Base-by-base conservation (phyloP, 805 yeast genomes). In the Wickerhamiella azyma region DNA sequence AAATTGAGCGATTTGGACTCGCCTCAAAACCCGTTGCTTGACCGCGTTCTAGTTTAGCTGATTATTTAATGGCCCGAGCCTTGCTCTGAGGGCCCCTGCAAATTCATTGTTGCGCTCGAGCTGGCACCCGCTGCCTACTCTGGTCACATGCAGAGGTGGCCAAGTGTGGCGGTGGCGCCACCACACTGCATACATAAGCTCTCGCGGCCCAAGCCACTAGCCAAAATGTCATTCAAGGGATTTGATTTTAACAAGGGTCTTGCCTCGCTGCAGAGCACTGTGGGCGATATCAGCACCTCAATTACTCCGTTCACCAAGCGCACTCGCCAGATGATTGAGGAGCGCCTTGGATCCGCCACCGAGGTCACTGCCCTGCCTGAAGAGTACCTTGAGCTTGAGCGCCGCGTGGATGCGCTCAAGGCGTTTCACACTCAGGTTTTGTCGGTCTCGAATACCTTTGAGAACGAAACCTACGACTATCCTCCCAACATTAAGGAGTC, bases 331-430 rank as follows among this genome's bases (percentile, higher is more conserved):
- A 61, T 80, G 60, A 75, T 85, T 39, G 89, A 83, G 63, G 94
- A 85, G 63, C 74, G 67, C 55, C 72, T 85, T 24, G 94, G 94
- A 41, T 76, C 79, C 53, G 83, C 79, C 33, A 85, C 80, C 45
- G 94, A 85, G 59, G 80, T 82, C 55, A 80, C 89, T 46, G 88
- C 84, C 59, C 71, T 85, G 52, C 94, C 94, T 28, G 76, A 78
- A 48, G 94, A 85, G 61, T 85, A 83, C 61, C 66, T 79, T 45
- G 79, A 77, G 49, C 72, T 84, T 53, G 94, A 85, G 64, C 68
- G 70, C 51, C 77, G 76, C 57, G 75, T 83, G 49, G 94, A 84
- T 55, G 74, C 81, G 49, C 71, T 84, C 62, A 77, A 80, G 66
- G 65, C 71, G 41, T 77, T 83, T 47, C 82, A 81, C 69, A 71